A percentile compares a stretch with the other conserved stretches of the same genome.
These are phyloP conservation scores for Ascochyta fabae DNA, from an alignment of 2,329 filamentous ascomycete species.

Conservation along the genomic window DNA sequence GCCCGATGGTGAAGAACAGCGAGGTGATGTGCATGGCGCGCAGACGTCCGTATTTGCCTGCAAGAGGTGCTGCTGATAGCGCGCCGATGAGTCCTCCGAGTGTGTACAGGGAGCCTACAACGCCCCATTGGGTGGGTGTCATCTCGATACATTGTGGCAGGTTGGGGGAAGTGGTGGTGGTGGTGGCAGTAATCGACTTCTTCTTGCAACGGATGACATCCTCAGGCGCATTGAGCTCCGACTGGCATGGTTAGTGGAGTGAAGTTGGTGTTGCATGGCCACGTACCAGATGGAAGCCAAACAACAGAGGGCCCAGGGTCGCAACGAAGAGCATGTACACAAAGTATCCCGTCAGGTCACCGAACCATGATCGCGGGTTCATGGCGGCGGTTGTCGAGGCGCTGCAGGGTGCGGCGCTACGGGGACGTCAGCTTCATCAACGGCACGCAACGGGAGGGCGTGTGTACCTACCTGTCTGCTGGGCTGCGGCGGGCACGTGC, in stretches of 20 bases:
- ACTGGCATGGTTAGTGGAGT: conserved; percentile 58
- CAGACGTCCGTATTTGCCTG: conserved; percentile 77
- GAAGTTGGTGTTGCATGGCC: background rate
- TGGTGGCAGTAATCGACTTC: conserved; percentile 55
- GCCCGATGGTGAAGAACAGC: conserved; percentile 76
- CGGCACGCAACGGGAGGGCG: background rate
- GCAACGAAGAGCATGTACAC: conserved; percentile 76
- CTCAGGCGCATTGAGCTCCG: conserved; percentile 94
- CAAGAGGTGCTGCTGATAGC: conserved; percentile 77
- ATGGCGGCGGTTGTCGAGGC: conserved; percentile 32
- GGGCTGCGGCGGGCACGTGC: background rate
- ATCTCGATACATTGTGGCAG: conserved; percentile 86
- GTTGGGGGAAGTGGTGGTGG: conserved; percentile 39
- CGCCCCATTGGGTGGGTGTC: conserved; percentile 79
- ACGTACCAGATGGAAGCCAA: conserved; percentile 87
- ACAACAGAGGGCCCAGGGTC: conserved; percentile 88
- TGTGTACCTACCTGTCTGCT: conserved; percentile 18
- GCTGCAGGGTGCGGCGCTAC: background rate
- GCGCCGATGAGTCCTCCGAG: conserved; percentile 87
- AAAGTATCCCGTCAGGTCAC: conserved; percentile 74
- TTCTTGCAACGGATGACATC: conserved; percentile 88
- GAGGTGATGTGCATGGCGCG: conserved; percentile 79
- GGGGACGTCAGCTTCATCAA: background rate
- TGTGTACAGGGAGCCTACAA: conserved; percentile 89
- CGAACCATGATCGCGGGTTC: conserved; percentile 49